These are phyloP conservation scores for Chaetomiaceae sp. DNA, from an alignment of 2,329 filamentous ascomycete species.

Conservation along the genomic window DNA sequence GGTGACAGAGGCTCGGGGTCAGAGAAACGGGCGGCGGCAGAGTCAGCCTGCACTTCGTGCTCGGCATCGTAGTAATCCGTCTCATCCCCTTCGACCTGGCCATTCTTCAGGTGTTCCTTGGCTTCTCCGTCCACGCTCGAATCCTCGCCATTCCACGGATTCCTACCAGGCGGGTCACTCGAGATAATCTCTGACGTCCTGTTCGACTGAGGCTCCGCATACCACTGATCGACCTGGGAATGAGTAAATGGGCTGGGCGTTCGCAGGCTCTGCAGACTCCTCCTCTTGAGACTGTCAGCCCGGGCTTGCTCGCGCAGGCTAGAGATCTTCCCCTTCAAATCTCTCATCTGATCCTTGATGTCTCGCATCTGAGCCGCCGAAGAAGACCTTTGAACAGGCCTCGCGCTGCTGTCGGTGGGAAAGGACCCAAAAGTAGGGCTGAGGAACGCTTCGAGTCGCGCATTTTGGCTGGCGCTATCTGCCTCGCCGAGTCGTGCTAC, in stretches of 20 bases:
- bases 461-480: slow-evolving; percentile 23
- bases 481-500: slow-evolving; percentile 24
- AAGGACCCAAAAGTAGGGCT: slow-evolving; percentile 41
- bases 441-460: slow-evolving; percentile 33
- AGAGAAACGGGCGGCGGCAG: slow-evolving; percentile 4
- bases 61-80: slow-evolving; percentile 27
- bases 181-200: slow-evolving; percentile 17
- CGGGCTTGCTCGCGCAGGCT: slow-evolving; percentile 70
- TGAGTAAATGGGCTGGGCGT: slow-evolving; percentile 75
- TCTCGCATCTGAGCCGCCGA: slow-evolving; percentile 68
- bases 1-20: slow-evolving; percentile 10
- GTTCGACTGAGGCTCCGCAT: slow-evolving; percentile 30
- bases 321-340: slow-evolving; percentile 78
- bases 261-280: slow-evolving; percentile 68
- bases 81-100: slow-evolving; percentile 24
- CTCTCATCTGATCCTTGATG: slow-evolving; percentile 78
- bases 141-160: slow-evolving; percentile 29
- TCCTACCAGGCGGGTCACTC: slow-evolving; percentile 14
- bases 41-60: slow-evolving; percentile 24
- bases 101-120: slow-evolving; percentile 12
- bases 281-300: slow-evolving; percentile 70
- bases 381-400: slow-evolving; percentile 52
- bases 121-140: slow-evolving; percentile 25
- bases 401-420: slow-evolving; percentile 29
- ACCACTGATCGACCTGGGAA: slow-evolving; percentile 52